phyloP scores from a whole-genome alignment of 2,329 filamentous ascomycete genomes.

The Monosporascus sp. region DNA sequence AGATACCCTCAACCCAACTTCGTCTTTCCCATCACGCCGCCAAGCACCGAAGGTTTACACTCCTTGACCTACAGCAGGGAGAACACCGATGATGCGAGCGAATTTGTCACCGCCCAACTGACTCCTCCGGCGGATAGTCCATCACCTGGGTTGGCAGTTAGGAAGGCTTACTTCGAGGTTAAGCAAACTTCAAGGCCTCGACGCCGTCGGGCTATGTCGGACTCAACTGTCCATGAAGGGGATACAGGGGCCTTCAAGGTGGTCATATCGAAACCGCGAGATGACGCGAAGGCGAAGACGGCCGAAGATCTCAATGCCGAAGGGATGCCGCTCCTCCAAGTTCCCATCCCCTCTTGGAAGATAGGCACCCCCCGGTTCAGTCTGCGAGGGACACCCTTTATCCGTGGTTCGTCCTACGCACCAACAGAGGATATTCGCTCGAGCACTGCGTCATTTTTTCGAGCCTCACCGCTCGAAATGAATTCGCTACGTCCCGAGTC shows the following conservation, averaged over 20 bases:
- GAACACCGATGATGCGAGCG: slow-evolving; percentile 25
- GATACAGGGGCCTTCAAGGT: slow-evolving; percentile 71
- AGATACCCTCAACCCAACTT: slow-evolving; percentile 57
- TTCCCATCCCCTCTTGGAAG: slow-evolving; percentile 78
- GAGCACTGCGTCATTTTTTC: slow-evolving; percentile 50
- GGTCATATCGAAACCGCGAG: slow-evolving; percentile 67
- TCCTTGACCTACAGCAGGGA: slow-evolving; percentile 29
- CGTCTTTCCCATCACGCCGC: slow-evolving; percentile 56
- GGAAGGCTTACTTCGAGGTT: slow-evolving; percentile 28
- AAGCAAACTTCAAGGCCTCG: slow-evolving; percentile 21
- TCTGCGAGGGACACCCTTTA: slow-evolving; percentile 65
- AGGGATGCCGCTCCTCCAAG: slow-evolving; percentile 55
- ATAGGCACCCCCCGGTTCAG: slow-evolving; percentile 80
- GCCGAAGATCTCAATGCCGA: slow-evolving; percentile 49
- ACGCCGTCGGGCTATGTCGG: slow-evolving; percentile 65
- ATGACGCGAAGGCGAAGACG: slow-evolving; percentile 56
- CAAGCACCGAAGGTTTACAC: slow-evolving; percentile 53
- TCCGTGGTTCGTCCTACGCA: slow-evolving; percentile 76
- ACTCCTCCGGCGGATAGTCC: slow-evolving; percentile 27
- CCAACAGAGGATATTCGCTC: slow-evolving; percentile 68
- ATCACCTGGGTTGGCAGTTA: slow-evolving; percentile 25
- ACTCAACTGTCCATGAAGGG: slow-evolving; percentile 64
- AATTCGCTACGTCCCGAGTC: slow-evolving; percentile 26
- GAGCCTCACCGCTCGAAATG: slow-evolving; percentile 29
- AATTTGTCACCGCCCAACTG: slow-evolving; percentile 35